Conservation (phyloP, 805 yeast genomes). For the Yarrowia yakushimensis region DNA sequence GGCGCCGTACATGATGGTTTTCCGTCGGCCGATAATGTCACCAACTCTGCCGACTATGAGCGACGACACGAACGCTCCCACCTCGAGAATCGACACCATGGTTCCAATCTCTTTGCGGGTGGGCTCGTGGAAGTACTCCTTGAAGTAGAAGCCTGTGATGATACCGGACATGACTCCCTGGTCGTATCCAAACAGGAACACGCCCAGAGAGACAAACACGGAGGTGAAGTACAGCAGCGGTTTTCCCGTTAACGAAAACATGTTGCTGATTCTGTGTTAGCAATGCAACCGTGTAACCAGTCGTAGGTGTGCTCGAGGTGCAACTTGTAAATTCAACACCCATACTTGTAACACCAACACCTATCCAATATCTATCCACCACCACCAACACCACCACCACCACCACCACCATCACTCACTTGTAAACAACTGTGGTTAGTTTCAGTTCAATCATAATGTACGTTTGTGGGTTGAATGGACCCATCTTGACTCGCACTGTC, state of each 20-base stretch:
- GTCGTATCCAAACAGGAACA: slow-evolving; percentile 73
- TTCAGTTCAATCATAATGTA: background rate
- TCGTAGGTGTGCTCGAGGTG: no score
- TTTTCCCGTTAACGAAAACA: slow-evolving; percentile 36
- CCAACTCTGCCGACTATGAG: slow-evolving; percentile 73
- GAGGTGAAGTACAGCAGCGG: slow-evolving; percentile 43
- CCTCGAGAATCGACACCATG: slow-evolving; percentile 81
- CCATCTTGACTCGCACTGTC: no score
- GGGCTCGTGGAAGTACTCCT: slow-evolving; percentile 67
- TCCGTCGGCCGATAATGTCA: slow-evolving; percentile 73
- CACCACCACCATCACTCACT: background rate
- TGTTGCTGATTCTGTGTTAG: background rate
- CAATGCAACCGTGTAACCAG: background rate
- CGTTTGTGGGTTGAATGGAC: background rate
- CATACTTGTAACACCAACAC: no score
- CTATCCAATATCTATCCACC: no score
- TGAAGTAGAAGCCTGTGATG: slow-evolving; percentile 68
- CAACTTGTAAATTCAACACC: no score
- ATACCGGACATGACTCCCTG: slow-evolving; percentile 92
- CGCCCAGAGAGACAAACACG: slow-evolving; percentile 45
- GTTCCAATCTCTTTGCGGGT: slow-evolving; percentile 73
- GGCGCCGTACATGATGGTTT: slow-evolving; percentile 78
- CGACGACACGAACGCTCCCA: slow-evolving; percentile 81
- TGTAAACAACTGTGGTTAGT: slow-evolving; percentile 4
- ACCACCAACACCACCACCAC: no score